Conservation (phyloP, 805 yeast genomes). For the Alloascoidea hylecoeti region DNA sequence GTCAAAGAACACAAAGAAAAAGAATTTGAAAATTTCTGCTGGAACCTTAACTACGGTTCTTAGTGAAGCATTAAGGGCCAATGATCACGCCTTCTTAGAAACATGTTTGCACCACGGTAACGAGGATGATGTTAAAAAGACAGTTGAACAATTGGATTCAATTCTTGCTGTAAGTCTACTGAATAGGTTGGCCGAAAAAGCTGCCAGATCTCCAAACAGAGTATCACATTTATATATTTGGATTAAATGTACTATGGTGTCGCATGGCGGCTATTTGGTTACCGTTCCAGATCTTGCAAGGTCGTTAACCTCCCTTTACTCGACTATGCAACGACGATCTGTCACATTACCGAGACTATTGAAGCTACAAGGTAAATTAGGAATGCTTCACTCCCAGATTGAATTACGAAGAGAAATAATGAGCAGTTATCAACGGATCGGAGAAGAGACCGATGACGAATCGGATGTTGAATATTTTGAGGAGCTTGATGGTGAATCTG, state of each 20-base stretch:
- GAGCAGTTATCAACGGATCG: conserved; percentile 18
- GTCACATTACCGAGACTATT: conserved; percentile 51
- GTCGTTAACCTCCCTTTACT: conserved; percentile 41
- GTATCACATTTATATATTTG: conserved; percentile 41
- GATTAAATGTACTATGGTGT: conserved; percentile 70
- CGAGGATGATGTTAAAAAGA: conserved; percentile 34
- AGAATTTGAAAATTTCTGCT: conserved; percentile 37
- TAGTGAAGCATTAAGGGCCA: conserved; percentile 76
- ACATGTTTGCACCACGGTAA: conserved; percentile 51
- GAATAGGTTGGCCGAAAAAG: conserved; percentile 28
- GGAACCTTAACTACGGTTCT: conserved; percentile 78
- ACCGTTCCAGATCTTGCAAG: conserved; percentile 36
- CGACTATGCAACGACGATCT: conserved; percentile 39
- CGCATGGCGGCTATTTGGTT: conserved; percentile 52
- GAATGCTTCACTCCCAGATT: conserved; percentile 63
- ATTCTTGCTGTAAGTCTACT: conserved; percentile 27
- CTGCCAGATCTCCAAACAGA: conserved; percentile 40
- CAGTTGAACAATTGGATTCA: conserved; percentile 39
- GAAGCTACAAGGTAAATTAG: conserved; percentile 77
- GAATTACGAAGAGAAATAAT: conserved; percentile 42
- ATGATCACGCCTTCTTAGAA: conserved; percentile 78
- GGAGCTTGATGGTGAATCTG: conserved; percentile 20
- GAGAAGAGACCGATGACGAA: conserved; percentile 16
- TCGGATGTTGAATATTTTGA: conserved; percentile 20
- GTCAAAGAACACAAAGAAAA: conserved; percentile 16